Base-by-base conservation (phyloP, 352 stramenopile species). In the Phytophthora litchii region DNA sequence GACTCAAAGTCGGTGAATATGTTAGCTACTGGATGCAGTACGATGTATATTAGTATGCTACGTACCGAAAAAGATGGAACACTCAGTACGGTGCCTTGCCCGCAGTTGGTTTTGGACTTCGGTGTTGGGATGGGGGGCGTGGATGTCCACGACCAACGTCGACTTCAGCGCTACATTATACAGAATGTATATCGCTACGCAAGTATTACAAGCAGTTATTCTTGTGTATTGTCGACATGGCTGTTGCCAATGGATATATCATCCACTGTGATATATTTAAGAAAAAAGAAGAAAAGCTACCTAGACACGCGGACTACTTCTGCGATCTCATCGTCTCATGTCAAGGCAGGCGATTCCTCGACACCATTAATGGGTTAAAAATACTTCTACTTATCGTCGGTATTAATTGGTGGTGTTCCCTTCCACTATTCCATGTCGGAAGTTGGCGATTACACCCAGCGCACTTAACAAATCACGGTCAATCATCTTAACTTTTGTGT, bases 1-100 rank as follows among this genome's bases (percentile, higher is more conserved):
- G 58, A 61, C 16, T 61, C 35, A 1, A 44, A 46, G n/a, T 40
- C 50, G 0, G 58, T 67, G 11, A 60, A 56, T 21, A 52, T 67
- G 40, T 3, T 61, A 0, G 50, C 58, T n/a, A 67, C 58, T n/a
- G 49, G 34, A 1, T 61, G 43, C 21, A 61, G 35, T n/a, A 67
- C 58, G 4, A 13, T 29, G 2, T 19, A n/a, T 1, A 36, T 43
- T 3, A 61, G 32, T 3, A 44, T 67, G 5, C 4, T 14, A 5
- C 42, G 58, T 1, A 56, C 25, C 3, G 36, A 57, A 20, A 42
- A 42, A 42, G 19, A 51, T 31, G 44, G 29, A 4, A 41, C 27
- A 11, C 27, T 27, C 27, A 41, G 27, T 12, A 31, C 17, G 20
- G 27, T 51, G 3, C 41, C 44, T 1, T 66, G 42, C n/a, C 57